Conservation (phyloP, 805 yeast species). For the Schizosaccharomyces cryophilus region DNA sequence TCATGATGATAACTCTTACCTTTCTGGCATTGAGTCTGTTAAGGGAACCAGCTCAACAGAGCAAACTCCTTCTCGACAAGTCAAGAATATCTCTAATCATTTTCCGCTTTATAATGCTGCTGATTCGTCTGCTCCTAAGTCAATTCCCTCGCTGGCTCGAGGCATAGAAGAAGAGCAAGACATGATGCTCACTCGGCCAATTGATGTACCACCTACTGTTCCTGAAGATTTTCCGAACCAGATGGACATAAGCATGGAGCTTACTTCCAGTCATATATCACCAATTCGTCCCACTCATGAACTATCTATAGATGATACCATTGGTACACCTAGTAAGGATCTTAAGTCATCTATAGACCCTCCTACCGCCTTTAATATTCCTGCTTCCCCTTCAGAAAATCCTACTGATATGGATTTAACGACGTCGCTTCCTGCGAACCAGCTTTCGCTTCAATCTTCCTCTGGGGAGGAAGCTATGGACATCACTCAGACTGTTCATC, state of each 20-base stretch:
- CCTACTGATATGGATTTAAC: no score
- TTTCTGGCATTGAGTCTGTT: neutral
- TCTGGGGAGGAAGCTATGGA: no score
- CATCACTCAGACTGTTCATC: no score
- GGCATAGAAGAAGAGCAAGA: neutral
- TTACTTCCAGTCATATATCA: no score
- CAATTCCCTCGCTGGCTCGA: neutral
- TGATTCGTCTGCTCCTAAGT: neutral
- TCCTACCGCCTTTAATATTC: no score
- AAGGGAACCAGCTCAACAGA: neutral
- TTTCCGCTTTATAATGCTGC: neutral
- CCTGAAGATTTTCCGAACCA: neutral
- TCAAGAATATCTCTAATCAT: neutral
- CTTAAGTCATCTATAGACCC: no score
- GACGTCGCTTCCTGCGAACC: no score
- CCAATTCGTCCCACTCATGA: no score
- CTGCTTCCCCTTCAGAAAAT: no score
- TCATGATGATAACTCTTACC: neutral
- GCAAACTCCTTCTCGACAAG: neutral
- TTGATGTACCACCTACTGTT: neutral
- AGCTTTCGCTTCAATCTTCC: no score
- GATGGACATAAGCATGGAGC: neutral
- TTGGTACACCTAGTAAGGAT: no score
- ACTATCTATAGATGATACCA: no score
- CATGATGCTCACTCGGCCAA: neutral